Evolutionary conservation across 805 yeast genomes (phyloP).

Genomic region (Metschnikowia proteae): DNA sequence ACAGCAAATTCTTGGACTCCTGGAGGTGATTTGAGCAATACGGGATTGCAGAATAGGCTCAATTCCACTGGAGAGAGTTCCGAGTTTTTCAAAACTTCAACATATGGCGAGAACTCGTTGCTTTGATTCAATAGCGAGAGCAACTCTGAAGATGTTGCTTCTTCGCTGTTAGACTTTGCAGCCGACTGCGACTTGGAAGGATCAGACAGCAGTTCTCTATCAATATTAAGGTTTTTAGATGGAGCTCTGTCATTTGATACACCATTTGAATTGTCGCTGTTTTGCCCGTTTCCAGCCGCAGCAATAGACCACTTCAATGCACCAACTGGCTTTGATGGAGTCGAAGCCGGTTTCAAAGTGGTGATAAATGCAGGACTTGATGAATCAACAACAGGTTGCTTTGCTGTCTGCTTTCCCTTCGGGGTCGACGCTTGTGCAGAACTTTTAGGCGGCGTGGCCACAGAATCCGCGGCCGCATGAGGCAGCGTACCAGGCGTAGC

Average conservation of each 20-base stretch:
- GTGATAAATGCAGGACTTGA: constrained; percentile 39
- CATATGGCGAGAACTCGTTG: constrained; percentile 17
- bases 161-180: constrained; percentile 9
- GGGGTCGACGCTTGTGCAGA: constrained; percentile 10
- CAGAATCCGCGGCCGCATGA: constrained; percentile 1
- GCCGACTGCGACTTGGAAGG: not conserved
- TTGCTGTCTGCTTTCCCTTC: constrained; percentile 14
- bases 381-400: constrained; percentile 21
- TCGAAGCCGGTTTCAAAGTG: constrained; percentile 51
- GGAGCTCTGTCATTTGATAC: constrained; percentile 1
- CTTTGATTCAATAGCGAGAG: constrained; percentile 20
- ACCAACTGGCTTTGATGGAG: constrained; percentile 51
- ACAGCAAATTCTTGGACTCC: constrained; percentile 42
- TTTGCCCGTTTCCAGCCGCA: constrained; percentile 35
- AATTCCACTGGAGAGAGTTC: constrained; percentile 28
- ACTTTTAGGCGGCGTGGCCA: constrained; percentile 4
- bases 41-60: constrained; percentile 33
- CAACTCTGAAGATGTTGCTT: constrained; percentile 16
- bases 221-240: not conserved
- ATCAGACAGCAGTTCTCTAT: not conserved
- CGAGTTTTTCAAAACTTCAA: constrained; percentile 31
- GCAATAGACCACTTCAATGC: constrained; percentile 57
- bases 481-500: not conserved
- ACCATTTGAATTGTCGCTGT: constrained; percentile 4
- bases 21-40: constrained; percentile 35